phyloP scores from a whole-genome alignment of 2,329 filamentous ascomycete species.

The Periconia macrospinosa region DNA sequence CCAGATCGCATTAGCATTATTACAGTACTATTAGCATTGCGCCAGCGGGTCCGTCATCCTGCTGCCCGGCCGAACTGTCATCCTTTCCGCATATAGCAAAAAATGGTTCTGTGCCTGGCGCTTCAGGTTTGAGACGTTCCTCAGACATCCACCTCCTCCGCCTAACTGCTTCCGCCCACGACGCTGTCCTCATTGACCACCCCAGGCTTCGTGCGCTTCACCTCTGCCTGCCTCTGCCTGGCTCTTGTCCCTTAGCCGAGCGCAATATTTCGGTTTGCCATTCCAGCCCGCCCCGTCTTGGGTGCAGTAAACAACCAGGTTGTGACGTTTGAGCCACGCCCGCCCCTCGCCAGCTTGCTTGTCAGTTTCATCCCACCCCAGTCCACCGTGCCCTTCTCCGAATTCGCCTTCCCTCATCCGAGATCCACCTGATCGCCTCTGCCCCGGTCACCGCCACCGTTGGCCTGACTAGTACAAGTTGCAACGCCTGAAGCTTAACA shows the following conservation, averaged over 20 bases:
- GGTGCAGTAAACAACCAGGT: slow-evolving; percentile 34
- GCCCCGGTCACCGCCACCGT: slow-evolving; percentile 18
- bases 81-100: slow-evolving; percentile 20
- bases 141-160: slow-evolving; percentile 38
- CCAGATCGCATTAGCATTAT: too few species aligned
- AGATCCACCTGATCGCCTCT: slow-evolving; percentile 39
- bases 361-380: slow-evolving; percentile 40
- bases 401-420: slow-evolving; percentile 28
- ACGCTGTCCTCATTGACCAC: slow-evolving; percentile 19
- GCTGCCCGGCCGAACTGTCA: slow-evolving; percentile 10
- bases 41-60: too few species aligned
- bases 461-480: too few species aligned
- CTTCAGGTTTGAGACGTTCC: slow-evolving; percentile 45
- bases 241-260: slow-evolving; percentile 21
- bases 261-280: slow-evolving; percentile 26
- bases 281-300: slow-evolving; percentile 26
- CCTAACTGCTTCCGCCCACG: slow-evolving; percentile 30
- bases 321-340: slow-evolving; percentile 40
- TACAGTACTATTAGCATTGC: too few species aligned
- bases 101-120: slow-evolving; percentile 42
- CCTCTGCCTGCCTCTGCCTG: slow-evolving; percentile 21
- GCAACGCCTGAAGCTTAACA: slow-evolving; percentile 24
- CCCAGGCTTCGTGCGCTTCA: slow-evolving; percentile 26
- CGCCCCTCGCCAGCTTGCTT: slow-evolving; percentile 28
- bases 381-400: slow-evolving; percentile 26